Evolutionary conservation across 1,139 yeast species (phyloP).

Genomic region (Petasospora fabianii): DNA sequence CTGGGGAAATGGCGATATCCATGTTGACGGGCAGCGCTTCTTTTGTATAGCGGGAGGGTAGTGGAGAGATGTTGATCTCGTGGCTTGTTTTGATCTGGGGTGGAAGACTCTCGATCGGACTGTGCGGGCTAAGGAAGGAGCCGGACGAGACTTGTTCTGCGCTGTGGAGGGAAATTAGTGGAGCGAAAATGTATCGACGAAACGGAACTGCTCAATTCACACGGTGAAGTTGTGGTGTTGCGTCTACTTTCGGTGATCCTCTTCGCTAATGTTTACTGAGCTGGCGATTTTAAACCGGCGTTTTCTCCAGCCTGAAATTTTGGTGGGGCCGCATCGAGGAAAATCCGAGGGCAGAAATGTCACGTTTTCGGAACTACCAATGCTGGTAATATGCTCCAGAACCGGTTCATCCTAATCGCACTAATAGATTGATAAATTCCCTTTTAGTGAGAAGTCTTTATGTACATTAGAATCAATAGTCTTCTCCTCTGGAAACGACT

Average conservation of each 20-base stretch:
- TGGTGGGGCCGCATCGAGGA: neutral
- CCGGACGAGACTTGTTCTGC: too few species aligned
- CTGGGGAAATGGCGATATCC: constrained; percentile 31
- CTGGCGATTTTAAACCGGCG: constrained; percentile 10
- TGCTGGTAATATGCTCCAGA: neutral
- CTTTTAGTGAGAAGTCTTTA: neutral
- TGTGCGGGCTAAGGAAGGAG: too few species aligned
- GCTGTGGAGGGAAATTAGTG: too few species aligned
- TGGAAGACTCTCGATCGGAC: too few species aligned
- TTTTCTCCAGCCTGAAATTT: constrained; percentile 8
- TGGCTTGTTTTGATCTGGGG: constrained; percentile 2
- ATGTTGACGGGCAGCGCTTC: constrained; percentile 7
- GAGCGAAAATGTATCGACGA: too few species aligned
- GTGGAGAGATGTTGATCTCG: neutral
- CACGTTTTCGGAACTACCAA: too few species aligned
- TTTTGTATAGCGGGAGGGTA: neutral
- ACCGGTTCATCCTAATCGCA: neutral
- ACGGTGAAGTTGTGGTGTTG: constrained; percentile 1
- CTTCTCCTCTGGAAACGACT: constrained; percentile 93
- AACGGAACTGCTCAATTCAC: neutral
- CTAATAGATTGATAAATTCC: neutral
- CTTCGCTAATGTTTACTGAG: neutral
- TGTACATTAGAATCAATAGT: constrained; percentile 45
- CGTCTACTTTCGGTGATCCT: neutral
- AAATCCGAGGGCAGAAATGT: constrained; percentile 3